These are phyloP conservation scores for Fusarium proliferatum DNA, from an alignment of 2,329 filamentous ascomycete genomes.

Conservation along the genomic window DNA sequence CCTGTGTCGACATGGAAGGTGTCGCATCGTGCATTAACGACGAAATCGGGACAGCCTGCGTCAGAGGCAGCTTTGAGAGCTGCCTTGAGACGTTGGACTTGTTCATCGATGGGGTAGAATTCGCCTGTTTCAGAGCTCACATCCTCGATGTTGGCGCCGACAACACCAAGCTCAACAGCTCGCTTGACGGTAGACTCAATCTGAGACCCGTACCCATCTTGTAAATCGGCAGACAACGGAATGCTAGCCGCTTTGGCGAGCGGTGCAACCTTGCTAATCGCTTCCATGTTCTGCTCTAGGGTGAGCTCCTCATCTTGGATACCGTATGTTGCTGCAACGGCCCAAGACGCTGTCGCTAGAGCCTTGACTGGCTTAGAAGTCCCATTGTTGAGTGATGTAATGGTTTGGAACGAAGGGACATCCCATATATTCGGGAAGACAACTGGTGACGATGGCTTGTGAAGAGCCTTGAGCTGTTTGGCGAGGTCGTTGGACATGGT, in stretches of 20 bases:
- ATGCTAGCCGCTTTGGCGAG: conserved; percentile 54
- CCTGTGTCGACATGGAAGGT: conserved; percentile 53
- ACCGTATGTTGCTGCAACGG: conserved; percentile 59
- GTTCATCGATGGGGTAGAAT: conserved; percentile 56
- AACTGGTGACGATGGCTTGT: conserved; percentile 62
- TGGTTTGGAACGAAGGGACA: conserved; percentile 57
- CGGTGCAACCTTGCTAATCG: conserved; percentile 57
- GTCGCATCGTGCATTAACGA: conserved; percentile 69
- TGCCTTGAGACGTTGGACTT: conserved; percentile 58
- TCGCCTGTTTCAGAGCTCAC: conserved; percentile 48
- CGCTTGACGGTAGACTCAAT: conserved; percentile 58
- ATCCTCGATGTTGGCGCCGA: conserved; percentile 71
- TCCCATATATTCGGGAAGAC: conserved; percentile 69
- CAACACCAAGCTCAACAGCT: conserved; percentile 62
- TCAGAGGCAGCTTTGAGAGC: conserved; percentile 57
- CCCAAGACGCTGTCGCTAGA: conserved; percentile 63
- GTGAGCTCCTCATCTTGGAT: conserved; percentile 61
- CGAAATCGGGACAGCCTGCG: conserved; percentile 64
- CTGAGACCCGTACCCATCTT: conserved; percentile 67
- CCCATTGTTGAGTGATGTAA: conserved; percentile 56
- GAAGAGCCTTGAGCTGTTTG: conserved; percentile 56
- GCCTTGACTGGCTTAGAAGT: conserved; percentile 52
- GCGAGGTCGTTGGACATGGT: conserved; percentile 49
- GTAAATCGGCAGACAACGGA: conserved; percentile 67
- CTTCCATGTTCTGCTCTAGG: conserved; percentile 61